Percentiles rank a stretch among this genome's conserved stretches.
Conservation (phyloP, 345 rosid species). For the Gossypium turneri region DNA sequence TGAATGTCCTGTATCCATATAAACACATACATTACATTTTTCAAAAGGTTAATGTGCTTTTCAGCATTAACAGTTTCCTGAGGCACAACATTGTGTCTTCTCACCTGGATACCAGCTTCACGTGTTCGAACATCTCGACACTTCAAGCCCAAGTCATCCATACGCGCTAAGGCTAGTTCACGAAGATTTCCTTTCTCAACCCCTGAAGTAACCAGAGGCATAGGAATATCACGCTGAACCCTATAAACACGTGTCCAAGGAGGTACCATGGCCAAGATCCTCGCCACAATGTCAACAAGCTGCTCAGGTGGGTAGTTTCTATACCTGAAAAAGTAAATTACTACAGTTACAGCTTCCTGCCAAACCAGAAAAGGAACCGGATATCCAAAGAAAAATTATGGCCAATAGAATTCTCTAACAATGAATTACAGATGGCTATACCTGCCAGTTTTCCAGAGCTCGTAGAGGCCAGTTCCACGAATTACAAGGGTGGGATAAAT, state of each 20-base stretch:
- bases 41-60: slow-evolving; percentile 7
- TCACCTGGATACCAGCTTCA: slow-evolving; percentile 97
- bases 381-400: not conserved
- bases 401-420: not conserved
- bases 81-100: slow-evolving; percentile 1
- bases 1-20: slow-evolving; percentile 73
- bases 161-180: slow-evolving; percentile 89
- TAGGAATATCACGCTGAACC: slow-evolving; percentile 96
- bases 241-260: slow-evolving; percentile 99
- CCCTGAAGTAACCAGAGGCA: slow-evolving; percentile 98
- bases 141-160: slow-evolving; percentile 95
- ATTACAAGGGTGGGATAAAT: slow-evolving; percentile 98
- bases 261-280: slow-evolving; percentile 98
- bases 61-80: not conserved
- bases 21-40: slow-evolving; percentile 8
- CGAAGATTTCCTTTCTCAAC: slow-evolving; percentile 99
- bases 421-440: slow-evolving; percentile 18
- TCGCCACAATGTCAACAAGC: slow-evolving; percentile 91
- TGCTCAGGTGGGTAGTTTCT: slow-evolving; percentile 97
- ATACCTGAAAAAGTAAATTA: slow-evolving; percentile 44
- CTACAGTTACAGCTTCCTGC: not conserved
- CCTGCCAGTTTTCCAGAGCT: slow-evolving; percentile 99
- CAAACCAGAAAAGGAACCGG: not conserved
- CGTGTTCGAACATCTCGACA: slow-evolving; percentile 98
- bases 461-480: slow-evolving; percentile 97